Percentiles rank a stretch among this genome's conserved stretches.
phyloP scores from a whole-genome alignment of 2,329 filamentous ascomycete species.

The Stagonosporopsis cucurbitacearum region DNA sequence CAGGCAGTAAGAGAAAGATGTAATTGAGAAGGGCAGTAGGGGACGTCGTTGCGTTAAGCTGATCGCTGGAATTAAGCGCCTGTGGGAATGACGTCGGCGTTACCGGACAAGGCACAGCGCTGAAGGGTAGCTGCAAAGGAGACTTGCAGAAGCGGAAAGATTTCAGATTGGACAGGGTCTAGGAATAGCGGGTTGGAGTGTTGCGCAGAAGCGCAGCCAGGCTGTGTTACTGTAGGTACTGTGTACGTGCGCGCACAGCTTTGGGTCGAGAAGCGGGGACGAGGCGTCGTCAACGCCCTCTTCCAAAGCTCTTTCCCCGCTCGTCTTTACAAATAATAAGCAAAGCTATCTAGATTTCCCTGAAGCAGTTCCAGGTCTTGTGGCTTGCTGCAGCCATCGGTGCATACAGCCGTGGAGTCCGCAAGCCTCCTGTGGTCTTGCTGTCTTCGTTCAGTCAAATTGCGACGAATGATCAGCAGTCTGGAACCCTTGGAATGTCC shows the following conservation, averaged over 20 bases:
- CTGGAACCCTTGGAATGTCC: conserved; percentile 5
- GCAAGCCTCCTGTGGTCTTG: neutral
- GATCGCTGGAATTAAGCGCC: conserved; percentile 16
- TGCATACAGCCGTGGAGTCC: conserved; percentile 1
- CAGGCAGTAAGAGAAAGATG: neutral
- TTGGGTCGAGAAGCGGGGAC: conserved; percentile 12
- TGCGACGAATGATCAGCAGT: conserved; percentile 18
- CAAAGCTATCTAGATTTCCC: conserved; percentile 5
- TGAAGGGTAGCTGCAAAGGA: conserved; percentile 6
- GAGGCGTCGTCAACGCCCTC: conserved; percentile 8
- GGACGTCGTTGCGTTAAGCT: conserved; percentile 9
- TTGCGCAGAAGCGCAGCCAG: conserved; percentile 2
- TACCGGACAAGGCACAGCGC: conserved; percentile 16
- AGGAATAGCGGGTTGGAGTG: conserved; percentile 6
- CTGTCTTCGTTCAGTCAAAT: neutral
- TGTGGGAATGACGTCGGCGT: conserved; percentile 17
- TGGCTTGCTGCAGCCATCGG: conserved; percentile 4
- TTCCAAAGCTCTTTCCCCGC: conserved; percentile 7
- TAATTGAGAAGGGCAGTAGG: conserved; percentile 3
- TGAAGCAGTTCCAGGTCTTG: conserved; percentile 8
- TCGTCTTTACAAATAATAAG: conserved; percentile 11
- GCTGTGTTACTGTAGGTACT: no score
- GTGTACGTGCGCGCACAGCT: no score
- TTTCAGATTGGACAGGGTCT: conserved; percentile 7
- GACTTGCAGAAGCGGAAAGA: conserved; percentile 1